Percentiles rank a stretch among this genome's conserved stretches.
phyloP scores from a whole-genome alignment of 345 rosid genomes.

The Aquilaria yunnanensis region DNA sequence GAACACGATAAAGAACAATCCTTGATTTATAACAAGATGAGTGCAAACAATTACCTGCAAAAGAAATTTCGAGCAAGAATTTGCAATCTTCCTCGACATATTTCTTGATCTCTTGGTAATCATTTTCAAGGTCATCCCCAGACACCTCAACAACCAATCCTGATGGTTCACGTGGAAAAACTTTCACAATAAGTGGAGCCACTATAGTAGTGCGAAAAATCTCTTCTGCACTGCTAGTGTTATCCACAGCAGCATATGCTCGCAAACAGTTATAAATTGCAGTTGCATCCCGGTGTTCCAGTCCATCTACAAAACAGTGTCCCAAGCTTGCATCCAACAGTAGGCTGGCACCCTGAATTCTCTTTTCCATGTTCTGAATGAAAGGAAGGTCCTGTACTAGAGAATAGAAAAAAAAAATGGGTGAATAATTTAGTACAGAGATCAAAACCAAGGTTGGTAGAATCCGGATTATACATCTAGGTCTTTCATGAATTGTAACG shows the following conservation, averaged over 20 bases:
- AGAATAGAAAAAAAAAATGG: slow-evolving; percentile 41
- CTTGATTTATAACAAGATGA: background rate
- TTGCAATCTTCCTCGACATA: slow-evolving; percentile 64
- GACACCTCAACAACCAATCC: slow-evolving; percentile 37
- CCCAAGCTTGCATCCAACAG: slow-evolving; percentile 92
- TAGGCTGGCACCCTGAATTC: slow-evolving; percentile 79
- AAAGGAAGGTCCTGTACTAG: slow-evolving; percentile 99
- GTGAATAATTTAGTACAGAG: too few species aligned
- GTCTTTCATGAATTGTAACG: too few species aligned
- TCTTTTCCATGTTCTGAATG: slow-evolving; percentile 95
- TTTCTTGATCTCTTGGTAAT: slow-evolving; percentile 68
- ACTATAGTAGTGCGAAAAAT: slow-evolving; percentile 72
- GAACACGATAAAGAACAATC: background rate
- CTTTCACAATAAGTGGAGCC: slow-evolving; percentile 63
- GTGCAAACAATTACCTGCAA: slow-evolving; percentile 46
- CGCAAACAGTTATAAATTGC: slow-evolving; percentile 95
- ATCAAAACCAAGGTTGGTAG: too few species aligned
- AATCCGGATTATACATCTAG: too few species aligned
- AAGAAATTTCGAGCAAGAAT: slow-evolving; percentile 79
- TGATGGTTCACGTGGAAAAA: slow-evolving; percentile 50
- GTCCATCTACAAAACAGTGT: slow-evolving; percentile 89
- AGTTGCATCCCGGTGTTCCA: slow-evolving; percentile 74
- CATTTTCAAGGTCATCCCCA: slow-evolving; percentile 70
- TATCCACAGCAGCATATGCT: slow-evolving; percentile 95
- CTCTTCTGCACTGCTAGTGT: slow-evolving; percentile 72